These are phyloP conservation scores for Solanum sejunctum DNA, from an alignment of 257 asterid genomes.

Conservation along the genomic window DNA sequence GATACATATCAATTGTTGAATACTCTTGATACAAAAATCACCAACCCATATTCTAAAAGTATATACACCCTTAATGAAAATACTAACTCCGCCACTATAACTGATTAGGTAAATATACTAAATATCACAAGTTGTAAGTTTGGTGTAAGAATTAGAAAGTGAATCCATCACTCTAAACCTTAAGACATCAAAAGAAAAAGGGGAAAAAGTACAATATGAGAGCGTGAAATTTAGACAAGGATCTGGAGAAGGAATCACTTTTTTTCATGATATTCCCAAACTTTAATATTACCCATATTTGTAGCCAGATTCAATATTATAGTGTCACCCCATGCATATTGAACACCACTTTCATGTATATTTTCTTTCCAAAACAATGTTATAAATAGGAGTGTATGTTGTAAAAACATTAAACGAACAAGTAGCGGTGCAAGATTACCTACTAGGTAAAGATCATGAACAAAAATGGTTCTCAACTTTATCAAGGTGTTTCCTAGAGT, in stretches of 20 bases:
- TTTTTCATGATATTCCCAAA: neutral
- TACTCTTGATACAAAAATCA: too few species aligned
- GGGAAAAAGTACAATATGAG: neutral
- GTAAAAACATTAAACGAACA: neutral
- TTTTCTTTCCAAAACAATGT: neutral
- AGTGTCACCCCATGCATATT: neutral
- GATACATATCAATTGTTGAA: too few species aligned
- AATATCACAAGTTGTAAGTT: neutral
- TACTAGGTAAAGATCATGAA: neutral
- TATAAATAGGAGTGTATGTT: neutral
- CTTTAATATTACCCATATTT: neutral
- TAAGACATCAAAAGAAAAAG: neutral
- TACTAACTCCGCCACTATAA: too few species aligned
- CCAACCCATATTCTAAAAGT: too few species aligned
- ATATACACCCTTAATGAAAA: too few species aligned
- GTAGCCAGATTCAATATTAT: neutral
- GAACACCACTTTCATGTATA: neutral
- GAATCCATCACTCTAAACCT: neutral
- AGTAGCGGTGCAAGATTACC: neutral
- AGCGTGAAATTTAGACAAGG: neutral
- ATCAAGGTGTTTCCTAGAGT: slow-evolving; percentile 22
- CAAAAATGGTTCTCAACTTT: neutral
- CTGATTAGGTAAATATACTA: neutral
- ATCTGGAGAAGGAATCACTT: neutral
- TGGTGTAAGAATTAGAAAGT: neutral